A percentile compares a stretch with the other conserved stretches of the same genome.
Conservation (phyloP, 768 basidiomycete species). For the Pleurotus eryngii region DNA sequence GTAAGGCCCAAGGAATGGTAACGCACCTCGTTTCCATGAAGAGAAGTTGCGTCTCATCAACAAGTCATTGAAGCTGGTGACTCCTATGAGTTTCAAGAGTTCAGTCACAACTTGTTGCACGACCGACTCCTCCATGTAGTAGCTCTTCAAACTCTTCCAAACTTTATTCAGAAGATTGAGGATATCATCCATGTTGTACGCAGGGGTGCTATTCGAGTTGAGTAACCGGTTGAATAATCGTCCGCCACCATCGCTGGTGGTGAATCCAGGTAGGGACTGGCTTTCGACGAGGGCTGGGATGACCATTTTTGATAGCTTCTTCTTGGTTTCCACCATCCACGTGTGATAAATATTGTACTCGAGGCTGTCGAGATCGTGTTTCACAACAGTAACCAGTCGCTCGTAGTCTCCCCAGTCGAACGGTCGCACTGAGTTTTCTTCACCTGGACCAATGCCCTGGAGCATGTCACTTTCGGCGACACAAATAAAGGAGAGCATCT, state of each 20-base stretch:
- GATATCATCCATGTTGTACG: slow-evolving; percentile 98
- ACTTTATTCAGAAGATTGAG: slow-evolving; percentile 95
- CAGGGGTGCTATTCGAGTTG: slow-evolving; percentile 80
- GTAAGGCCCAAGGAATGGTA: background rate
- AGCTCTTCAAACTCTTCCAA: slow-evolving; percentile 97
- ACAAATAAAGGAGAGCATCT: slow-evolving; percentile 98
- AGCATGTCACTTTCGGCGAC: slow-evolving; percentile 99
- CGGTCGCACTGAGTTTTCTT: slow-evolving; percentile 85
- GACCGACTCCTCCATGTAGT: slow-evolving; percentile 97
- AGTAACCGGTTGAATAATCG: slow-evolving; percentile 92
- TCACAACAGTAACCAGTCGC: slow-evolving; percentile 94
- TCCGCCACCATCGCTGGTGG: slow-evolving; percentile 90
- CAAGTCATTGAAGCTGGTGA: slow-evolving; percentile 96
- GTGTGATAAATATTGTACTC: slow-evolving; percentile 99
- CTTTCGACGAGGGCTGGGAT: slow-evolving; percentile 98
- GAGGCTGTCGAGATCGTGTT: slow-evolving; percentile 95
- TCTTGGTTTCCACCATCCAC: slow-evolving; percentile 99
- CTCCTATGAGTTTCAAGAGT: slow-evolving; percentile 91
- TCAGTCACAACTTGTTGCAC: slow-evolving; percentile 95
- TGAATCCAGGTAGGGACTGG: slow-evolving; percentile 96
- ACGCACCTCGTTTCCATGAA: slow-evolving; percentile 96
- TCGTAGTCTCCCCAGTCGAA: slow-evolving; percentile 99
- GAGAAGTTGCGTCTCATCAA: slow-evolving; percentile 99
- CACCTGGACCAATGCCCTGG: slow-evolving; percentile 95
- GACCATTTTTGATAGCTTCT: slow-evolving; percentile 93